phyloP scores from a whole-genome alignment of 2,329 filamentous ascomycete species.

The Truncatella angustata region DNA sequence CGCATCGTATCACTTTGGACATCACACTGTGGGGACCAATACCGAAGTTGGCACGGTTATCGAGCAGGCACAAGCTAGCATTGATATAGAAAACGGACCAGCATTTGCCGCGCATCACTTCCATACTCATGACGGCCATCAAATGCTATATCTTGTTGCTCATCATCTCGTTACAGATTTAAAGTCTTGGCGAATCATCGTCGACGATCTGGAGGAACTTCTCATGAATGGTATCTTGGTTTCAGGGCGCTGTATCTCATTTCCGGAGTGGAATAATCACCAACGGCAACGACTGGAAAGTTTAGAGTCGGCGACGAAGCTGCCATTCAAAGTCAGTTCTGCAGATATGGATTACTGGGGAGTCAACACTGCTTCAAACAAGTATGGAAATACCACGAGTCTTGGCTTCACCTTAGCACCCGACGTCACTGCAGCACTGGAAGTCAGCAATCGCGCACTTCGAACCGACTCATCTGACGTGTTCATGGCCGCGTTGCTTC shows the following conservation, averaged over 20 bases:
- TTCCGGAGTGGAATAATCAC: conserved; percentile 48
- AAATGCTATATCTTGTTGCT: conserved; percentile 47
- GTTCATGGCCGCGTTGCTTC: conserved; percentile 50
- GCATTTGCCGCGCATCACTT: conserved; percentile 50
- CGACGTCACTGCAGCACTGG: conserved; percentile 41
- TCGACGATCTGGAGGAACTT: conserved; percentile 49
- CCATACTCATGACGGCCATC: conserved; percentile 41
- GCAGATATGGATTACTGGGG: conserved; percentile 49
- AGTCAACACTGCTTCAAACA: conserved; percentile 39
- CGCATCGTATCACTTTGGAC: conserved; percentile 42
- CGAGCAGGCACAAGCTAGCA: conserved; percentile 38
- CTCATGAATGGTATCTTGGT: conserved; percentile 42
- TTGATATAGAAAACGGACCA: conserved; percentile 49
- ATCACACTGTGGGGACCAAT: conserved; percentile 38
- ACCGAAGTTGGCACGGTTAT: conserved; percentile 41
- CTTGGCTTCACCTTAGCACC: conserved; percentile 41
- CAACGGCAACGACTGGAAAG: conserved; percentile 37
- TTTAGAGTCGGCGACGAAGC: conserved; percentile 22
- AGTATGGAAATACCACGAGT: conserved; percentile 41
- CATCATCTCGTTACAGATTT: conserved; percentile 53
- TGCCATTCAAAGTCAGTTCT: conserved; percentile 38
- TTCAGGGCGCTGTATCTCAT: conserved; percentile 44
- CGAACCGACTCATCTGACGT: conserved; percentile 53
- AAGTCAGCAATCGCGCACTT: conserved; percentile 43
- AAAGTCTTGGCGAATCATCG: conserved; percentile 49